Conservation (phyloP, 2,329 filamentous ascomycete species). For the Trichocomaceae sp. region DNA sequence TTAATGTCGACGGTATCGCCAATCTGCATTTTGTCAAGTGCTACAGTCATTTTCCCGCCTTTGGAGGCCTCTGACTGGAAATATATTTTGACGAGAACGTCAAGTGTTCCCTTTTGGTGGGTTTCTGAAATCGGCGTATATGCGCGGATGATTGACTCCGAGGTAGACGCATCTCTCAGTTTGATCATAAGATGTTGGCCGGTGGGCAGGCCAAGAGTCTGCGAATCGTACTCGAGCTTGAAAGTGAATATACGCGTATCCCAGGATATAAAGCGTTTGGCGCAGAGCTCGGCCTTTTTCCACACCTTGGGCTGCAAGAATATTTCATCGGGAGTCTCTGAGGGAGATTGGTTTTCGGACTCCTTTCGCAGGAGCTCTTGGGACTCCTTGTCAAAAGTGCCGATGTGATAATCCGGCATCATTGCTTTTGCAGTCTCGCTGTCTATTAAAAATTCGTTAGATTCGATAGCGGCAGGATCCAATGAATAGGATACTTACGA, state of each 20-base stretch:
- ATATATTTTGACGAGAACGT: constrained; percentile 81
- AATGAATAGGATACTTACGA: constrained; percentile 50
- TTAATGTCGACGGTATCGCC: constrained; percentile 77
- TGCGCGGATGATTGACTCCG: constrained; percentile 70
- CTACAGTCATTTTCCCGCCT: constrained; percentile 76
- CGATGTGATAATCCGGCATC: constrained; percentile 82
- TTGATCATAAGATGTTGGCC: constrained; percentile 86
- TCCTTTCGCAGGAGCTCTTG: constrained; percentile 48
- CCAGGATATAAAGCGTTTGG: constrained; percentile 63
- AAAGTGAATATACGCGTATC: constrained; percentile 81
- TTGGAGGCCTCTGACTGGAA: constrained; percentile 49
- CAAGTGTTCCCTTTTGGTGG: constrained; percentile 55
- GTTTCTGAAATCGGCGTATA: constrained; percentile 77
- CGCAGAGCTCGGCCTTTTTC: constrained; percentile 64
- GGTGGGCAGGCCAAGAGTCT: constrained; percentile 68
- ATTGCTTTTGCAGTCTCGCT: constrained; percentile 87
- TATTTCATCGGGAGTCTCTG: constrained; percentile 41
- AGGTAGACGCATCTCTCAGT: constrained; percentile 53
- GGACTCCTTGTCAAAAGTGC: constrained; percentile 60
- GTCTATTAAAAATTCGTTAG: constrained; percentile 50
- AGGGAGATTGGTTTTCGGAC: constrained; percentile 32
- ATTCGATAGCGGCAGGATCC: too few relatives aligned
- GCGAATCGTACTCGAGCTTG: constrained; percentile 62
- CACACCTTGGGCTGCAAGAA: constrained; percentile 70
- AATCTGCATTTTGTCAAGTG: constrained; percentile 64